Conservation (phyloP, 106 monocot species). For the Xerophyta viscosa region DNA sequence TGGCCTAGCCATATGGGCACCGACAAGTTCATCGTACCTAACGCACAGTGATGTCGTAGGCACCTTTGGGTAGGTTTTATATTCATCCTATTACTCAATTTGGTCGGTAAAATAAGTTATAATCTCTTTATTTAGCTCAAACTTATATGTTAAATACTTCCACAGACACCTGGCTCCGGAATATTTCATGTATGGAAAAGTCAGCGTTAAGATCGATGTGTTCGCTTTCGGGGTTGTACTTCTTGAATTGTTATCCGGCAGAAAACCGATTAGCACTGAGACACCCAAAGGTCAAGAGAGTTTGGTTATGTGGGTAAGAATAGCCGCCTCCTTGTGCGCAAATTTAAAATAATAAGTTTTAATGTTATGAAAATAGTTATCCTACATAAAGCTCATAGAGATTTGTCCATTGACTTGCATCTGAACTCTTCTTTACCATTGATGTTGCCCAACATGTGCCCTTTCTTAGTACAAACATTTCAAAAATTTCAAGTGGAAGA, state of each 20-base stretch:
- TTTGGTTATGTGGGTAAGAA: slow-evolving; percentile 94
- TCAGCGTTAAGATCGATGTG: slow-evolving; percentile 81
- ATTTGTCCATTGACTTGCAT: too few relatives aligned
- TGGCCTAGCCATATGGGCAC: slow-evolving; percentile 68
- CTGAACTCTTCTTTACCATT: too few relatives aligned
- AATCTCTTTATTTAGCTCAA: too few relatives aligned
- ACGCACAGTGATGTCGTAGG: slow-evolving; percentile 54
- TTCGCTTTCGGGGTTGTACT: slow-evolving; percentile 89
- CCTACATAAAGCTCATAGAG: too few relatives aligned
- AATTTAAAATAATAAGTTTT: too few relatives aligned
- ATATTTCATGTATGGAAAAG: slow-evolving; percentile 89
- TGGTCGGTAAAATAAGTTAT: background rate
- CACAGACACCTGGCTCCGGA: slow-evolving; percentile 83
- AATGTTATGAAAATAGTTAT: too few relatives aligned
- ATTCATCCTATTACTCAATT: background rate
- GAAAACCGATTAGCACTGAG: slow-evolving; percentile 61
- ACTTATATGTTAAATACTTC: background rate
- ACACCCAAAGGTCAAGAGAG: slow-evolving; percentile 67
- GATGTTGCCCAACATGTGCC: too few relatives aligned
- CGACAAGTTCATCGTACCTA: slow-evolving; percentile 19
- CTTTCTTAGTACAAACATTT: too few relatives aligned
- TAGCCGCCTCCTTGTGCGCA: too few relatives aligned
- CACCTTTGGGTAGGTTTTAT: slow-evolving; percentile 49
- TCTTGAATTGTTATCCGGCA: slow-evolving; percentile 79
- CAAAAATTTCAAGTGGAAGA: too few relatives aligned